phyloP scores from a whole-genome alignment of 306 rosid species.

The Begonia loranthoides region DNA sequence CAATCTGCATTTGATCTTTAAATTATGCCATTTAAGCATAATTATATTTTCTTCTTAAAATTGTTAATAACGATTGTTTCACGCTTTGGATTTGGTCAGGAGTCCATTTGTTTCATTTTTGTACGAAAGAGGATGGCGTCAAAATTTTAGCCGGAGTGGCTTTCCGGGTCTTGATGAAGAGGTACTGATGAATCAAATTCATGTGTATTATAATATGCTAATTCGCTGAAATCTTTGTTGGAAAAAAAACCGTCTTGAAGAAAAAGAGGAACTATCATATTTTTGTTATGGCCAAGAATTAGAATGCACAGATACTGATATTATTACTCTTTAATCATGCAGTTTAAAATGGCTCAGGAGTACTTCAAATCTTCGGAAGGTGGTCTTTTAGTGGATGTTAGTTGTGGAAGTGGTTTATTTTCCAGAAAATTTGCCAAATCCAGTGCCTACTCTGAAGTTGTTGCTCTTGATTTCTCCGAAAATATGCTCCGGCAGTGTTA shows the following conservation, averaged over 20 bases:
- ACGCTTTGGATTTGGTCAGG: slow-evolving; percentile 24
- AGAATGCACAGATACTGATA: not conserved
- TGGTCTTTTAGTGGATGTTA: slow-evolving; percentile 72
- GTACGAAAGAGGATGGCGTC: slow-evolving; percentile 99
- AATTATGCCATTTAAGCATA: not conserved
- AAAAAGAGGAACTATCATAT: not conserved
- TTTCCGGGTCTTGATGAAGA: slow-evolving; percentile 95
- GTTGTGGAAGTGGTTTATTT: slow-evolving; percentile 93
- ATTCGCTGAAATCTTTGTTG: not conserved
- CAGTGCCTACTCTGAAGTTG: slow-evolving; percentile 53
- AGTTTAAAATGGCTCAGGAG: slow-evolving; percentile 89
- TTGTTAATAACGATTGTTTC: slow-evolving; percentile 15
- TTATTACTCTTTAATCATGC: slow-evolving; percentile 8
- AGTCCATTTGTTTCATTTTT: slow-evolving; percentile 93
- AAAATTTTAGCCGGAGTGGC: slow-evolving; percentile 69
- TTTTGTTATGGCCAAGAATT: not conserved
- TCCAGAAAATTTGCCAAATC: slow-evolving; percentile 72
- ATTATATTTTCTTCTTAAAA: slow-evolving; percentile 4
- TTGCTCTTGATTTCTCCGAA: slow-evolving; percentile 86
- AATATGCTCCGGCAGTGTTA: slow-evolving; percentile 87
- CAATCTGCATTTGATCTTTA: not conserved
- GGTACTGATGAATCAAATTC: slow-evolving; percentile 23
- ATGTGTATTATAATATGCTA: not conserved
- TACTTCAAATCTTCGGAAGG: slow-evolving; percentile 63
- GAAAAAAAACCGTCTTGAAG: not conserved